phyloP scores from a whole-genome alignment of 2,329 filamentous ascomycete genomes.

The Penicillium fuscoglaucum region DNA sequence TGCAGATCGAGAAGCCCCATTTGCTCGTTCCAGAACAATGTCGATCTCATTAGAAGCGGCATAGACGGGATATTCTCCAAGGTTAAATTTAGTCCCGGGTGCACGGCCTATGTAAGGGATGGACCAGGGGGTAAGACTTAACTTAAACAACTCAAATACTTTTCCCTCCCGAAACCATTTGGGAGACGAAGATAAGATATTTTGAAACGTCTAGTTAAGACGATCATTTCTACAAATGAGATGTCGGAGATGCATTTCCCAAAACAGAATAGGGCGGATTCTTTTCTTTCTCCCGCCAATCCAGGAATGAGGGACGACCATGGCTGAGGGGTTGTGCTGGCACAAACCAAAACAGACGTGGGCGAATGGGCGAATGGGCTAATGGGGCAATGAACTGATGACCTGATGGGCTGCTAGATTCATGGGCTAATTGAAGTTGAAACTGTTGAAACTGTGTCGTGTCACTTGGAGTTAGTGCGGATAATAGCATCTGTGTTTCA shows the following conservation, averaged over 20 bases:
- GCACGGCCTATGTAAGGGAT: slow-evolving; percentile 1
- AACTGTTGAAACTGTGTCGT: background rate
- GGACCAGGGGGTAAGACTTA: background rate
- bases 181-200: background rate
- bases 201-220: background rate
- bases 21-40: background rate
- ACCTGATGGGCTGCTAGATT: background rate
- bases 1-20: background rate
- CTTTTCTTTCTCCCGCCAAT: background rate
- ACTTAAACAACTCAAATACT: background rate
- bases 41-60: background rate
- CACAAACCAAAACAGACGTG: background rate
- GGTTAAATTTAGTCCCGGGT: slow-evolving; percentile 9
- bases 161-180: background rate
- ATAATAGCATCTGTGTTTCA: slow-evolving; percentile 1
- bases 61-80: background rate
- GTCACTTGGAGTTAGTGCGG: background rate
- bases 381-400: background rate
- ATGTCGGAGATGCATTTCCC: slow-evolving; percentile 16
- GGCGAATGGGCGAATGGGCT: background rate
- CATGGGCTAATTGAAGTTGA: background rate
- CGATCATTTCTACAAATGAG: background rate
- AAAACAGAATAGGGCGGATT: slow-evolving; percentile 12
- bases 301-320: background rate
- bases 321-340: background rate